Evolutionary conservation across 495 filamentous ascomycete species (phyloP).

Genomic region (Penicillium riverlandense): DNA sequence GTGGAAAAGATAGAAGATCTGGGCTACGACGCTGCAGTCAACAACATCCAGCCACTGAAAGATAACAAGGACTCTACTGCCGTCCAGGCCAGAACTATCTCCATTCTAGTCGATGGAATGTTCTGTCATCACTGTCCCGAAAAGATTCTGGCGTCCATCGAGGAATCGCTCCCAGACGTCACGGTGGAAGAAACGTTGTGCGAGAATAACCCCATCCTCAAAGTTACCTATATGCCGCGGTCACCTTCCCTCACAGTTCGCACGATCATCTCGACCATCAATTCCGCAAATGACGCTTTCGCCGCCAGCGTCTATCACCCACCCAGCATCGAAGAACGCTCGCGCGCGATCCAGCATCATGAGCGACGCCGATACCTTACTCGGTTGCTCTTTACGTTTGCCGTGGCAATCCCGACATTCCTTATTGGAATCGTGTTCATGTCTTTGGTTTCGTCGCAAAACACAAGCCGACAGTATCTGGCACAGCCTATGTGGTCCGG

Average conservation of each 20-base stretch:
- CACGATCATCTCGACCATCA: conserved; percentile 59
- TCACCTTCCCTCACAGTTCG: conserved; percentile 70
- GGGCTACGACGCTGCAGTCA: conserved; percentile 67
- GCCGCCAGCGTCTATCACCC: conserved; percentile 65
- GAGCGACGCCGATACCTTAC: conserved; percentile 55
- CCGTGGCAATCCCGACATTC: conserved; percentile 78
- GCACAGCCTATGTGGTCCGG: conserved; percentile 65
- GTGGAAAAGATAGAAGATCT: conserved; percentile 68
- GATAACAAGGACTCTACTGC: conserved; percentile 2
- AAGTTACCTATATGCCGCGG: conserved; percentile 61
- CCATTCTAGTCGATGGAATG: conserved; percentile 72
- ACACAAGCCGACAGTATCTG: conserved; percentile 52
- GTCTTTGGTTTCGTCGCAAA: conserved; percentile 59
- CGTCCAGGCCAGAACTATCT: conserved; percentile 46
- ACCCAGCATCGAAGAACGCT: conserved; percentile 78
- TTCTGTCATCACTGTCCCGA: conserved; percentile 79
- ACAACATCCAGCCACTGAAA: conserved; percentile 16
- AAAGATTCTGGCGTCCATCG: conserved; percentile 48
- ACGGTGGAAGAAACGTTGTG: conserved; percentile 43
- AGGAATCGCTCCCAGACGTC: conserved; percentile 39
- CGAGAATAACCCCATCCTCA: conserved; percentile 56
- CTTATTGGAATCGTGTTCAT: conserved; percentile 88
- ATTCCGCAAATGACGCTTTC: conserved; percentile 58
- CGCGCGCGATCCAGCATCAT: conserved; percentile 58
- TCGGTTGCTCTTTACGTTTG: conserved; percentile 64